Conservation (phyloP, 768 basidiomycete species). For the Dentipellis sp. region DNA sequence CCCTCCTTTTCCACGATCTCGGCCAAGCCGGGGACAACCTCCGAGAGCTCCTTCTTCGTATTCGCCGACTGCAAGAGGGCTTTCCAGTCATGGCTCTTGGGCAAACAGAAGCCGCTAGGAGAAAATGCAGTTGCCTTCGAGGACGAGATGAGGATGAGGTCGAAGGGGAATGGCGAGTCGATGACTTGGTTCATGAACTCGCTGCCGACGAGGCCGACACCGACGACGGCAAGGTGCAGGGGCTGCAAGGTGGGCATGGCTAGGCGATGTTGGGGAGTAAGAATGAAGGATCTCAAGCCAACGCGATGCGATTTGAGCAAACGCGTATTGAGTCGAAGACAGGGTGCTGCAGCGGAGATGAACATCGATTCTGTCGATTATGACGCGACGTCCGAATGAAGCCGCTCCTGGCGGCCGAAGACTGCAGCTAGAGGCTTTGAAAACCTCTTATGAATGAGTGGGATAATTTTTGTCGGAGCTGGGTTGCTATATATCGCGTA, state of each 20-base stretch:
- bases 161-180: constrained; percentile 48
- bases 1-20: constrained; percentile 31
- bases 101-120: constrained; percentile 33
- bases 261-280: too few relatives aligned
- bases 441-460: too few relatives aligned
- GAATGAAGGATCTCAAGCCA: too few relatives aligned
- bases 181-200: constrained; percentile 80
- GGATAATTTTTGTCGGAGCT: too few relatives aligned
- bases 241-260: background rate
- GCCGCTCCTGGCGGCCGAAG: too few relatives aligned
- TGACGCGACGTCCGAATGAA: too few relatives aligned
- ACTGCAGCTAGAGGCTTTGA: too few relatives aligned
- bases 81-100: constrained; percentile 28
- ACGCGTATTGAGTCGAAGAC: too few relatives aligned
- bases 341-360: too few relatives aligned
- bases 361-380: too few relatives aligned
- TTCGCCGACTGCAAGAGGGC: constrained; percentile 41
- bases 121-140: constrained; percentile 53
- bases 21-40: constrained; percentile 33
- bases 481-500: too few relatives aligned
- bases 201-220: constrained; percentile 87
- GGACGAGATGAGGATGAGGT: constrained; percentile 59
- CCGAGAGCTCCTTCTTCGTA: constrained; percentile 30
- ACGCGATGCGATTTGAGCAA: too few relatives aligned
- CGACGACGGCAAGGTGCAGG: constrained; percentile 68